Conservation (phyloP, 1,139 yeast genomes). For the Arxiozyma slooffiae region DNA sequence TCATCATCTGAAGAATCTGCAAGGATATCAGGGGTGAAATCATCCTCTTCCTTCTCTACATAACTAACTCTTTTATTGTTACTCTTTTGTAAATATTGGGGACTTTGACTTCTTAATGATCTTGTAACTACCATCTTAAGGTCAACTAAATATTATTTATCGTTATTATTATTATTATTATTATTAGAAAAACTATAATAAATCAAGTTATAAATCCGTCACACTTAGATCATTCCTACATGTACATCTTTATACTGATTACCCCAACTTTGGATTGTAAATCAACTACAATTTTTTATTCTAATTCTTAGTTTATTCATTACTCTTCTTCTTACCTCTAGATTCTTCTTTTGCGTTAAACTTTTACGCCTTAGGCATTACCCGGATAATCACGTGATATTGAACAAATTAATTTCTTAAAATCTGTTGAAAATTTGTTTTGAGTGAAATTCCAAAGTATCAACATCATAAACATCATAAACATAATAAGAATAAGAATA, state of each 20-base stretch:
- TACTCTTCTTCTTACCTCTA: too few relatives aligned
- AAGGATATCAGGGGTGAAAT: conserved; percentile 16
- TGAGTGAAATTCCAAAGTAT: background rate
- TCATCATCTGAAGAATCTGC: conserved; percentile 12
- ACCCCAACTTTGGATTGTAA: too few relatives aligned
- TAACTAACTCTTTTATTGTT: conserved; percentile 9
- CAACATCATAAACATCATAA: background rate
- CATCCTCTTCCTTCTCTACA: conserved; percentile 23
- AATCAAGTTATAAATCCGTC: background rate
- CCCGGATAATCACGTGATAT: background rate
- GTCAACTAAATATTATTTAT: too few relatives aligned
- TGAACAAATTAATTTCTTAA: too few relatives aligned
- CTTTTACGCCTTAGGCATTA: background rate
- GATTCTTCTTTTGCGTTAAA: background rate
- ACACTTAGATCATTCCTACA: background rate
- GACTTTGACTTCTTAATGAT: background rate
- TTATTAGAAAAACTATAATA: too few relatives aligned
- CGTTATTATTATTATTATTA: background rate
- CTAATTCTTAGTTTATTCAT: background rate
- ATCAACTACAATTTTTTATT: background rate
- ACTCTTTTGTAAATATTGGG: background rate
- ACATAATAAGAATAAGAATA: too few relatives aligned
- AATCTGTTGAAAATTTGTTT: background rate
- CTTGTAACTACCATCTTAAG: background rate
- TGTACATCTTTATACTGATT: background rate